Evolutionary conservation across 2,329 filamentous ascomycete species (phyloP).

Genomic region (Mycosphaerella sp.): DNA sequence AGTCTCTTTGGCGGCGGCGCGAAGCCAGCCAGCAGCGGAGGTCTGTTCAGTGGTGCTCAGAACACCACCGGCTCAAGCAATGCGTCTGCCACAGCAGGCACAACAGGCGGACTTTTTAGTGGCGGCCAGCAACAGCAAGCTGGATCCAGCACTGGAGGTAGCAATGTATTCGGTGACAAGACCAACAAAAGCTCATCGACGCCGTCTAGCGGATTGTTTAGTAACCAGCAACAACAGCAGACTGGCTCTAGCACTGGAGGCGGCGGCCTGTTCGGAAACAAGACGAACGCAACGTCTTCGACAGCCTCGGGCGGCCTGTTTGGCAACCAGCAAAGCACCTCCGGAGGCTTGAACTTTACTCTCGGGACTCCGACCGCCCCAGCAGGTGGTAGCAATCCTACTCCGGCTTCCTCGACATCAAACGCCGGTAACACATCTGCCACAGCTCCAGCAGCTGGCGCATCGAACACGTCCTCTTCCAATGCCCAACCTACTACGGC

Average conservation of each 20-base stretch:
- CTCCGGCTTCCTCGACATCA: neutral
- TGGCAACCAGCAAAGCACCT: neutral
- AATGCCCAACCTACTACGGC: neutral
- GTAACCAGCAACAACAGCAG: conserved; percentile 10
- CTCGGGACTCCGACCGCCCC: no score
- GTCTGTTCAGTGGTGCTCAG: conserved; percentile 5
- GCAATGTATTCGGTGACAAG: conserved; percentile 8
- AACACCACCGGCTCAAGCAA: conserved; percentile 8
- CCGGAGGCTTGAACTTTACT: neutral
- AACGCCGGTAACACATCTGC: neutral
- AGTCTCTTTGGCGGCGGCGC: conserved; percentile 10
- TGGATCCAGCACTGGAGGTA: conserved; percentile 8
- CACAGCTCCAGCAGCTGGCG: neutral
- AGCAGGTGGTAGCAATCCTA: neutral
- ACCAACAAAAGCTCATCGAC: neutral
- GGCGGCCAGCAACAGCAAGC: conserved; percentile 7
- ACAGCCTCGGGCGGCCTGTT: neutral
- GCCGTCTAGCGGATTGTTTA: neutral
- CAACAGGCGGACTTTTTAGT: conserved; percentile 14
- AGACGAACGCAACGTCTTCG: neutral
- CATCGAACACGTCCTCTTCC: neutral
- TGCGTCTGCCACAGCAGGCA: conserved; percentile 5
- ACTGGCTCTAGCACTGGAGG: neutral
- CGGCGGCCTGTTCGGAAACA: neutral
- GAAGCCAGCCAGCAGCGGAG: conserved; percentile 8